These are phyloP conservation scores for Globisporangium acanthophoron DNA, from an alignment of 352 stramenopile species.

Conservation along the genomic window DNA sequence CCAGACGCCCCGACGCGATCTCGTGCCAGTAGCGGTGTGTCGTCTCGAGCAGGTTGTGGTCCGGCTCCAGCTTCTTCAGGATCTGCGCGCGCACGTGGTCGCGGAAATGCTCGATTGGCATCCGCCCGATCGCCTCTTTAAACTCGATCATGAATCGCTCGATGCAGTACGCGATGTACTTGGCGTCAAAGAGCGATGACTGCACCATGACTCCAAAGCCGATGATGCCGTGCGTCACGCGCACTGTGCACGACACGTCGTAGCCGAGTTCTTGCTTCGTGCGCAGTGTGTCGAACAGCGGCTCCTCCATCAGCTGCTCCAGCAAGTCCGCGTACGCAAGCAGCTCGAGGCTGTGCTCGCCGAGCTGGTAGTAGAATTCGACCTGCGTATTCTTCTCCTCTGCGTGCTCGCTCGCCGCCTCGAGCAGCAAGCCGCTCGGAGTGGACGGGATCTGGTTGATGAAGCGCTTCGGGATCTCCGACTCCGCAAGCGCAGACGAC, in stretches of 20 bases:
- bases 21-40: constrained; percentile 80
- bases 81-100: constrained; percentile 79
- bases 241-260: constrained; percentile 84
- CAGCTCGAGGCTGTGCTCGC: constrained; percentile 46
- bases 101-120: constrained; percentile 67
- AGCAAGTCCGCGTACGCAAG: constrained; percentile 80
- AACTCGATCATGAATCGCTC: constrained; percentile 80
- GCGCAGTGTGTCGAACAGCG: constrained; percentile 81
- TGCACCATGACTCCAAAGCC: constrained; percentile 81
- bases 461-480: constrained; percentile 35
- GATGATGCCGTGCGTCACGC: constrained; percentile 75
- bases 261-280: constrained; percentile 89
- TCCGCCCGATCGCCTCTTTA: constrained; percentile 57
- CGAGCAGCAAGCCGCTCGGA: constrained; percentile 38
- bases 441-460: constrained; percentile 53
- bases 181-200: constrained; percentile 65
- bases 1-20: constrained; percentile 61
- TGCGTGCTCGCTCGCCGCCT: constrained; percentile 60
- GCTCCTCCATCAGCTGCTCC: constrained; percentile 87
- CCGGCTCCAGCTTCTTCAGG: constrained; percentile 71
- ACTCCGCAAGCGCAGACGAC: constrained; percentile 20
- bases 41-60: constrained; percentile 76
- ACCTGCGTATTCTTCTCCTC: constrained; percentile 82
- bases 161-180: constrained; percentile 62
- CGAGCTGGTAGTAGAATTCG: constrained; percentile 86